These are phyloP conservation scores for Suzukiozyma palmioleophila DNA, from an alignment of 1,139 yeast species.

Conservation along the genomic window DNA sequence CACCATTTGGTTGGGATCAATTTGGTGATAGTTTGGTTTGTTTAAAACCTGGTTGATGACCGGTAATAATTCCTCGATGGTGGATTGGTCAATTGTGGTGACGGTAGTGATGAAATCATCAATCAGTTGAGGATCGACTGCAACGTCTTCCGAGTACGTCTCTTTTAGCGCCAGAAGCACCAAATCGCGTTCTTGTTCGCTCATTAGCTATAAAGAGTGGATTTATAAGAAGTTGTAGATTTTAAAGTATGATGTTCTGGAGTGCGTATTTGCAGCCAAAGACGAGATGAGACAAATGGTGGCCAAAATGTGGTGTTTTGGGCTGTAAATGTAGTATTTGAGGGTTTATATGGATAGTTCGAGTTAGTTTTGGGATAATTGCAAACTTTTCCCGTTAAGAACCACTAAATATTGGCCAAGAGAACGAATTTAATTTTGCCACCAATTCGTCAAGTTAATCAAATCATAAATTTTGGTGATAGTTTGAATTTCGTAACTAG, in stretches of 20 bases:
- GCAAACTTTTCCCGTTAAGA: no score
- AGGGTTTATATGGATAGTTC: no score
- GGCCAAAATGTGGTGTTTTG: no score
- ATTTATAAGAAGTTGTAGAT: background rate
- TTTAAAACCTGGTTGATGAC: slow-evolving; percentile 10
- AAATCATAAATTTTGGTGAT: no score
- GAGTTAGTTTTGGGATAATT: no score
- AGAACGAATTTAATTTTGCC: no score
- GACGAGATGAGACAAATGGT: background rate
- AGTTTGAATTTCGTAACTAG: no score
- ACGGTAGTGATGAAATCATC: slow-evolving; percentile 8
- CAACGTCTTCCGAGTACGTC: background rate
- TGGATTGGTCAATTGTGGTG: slow-evolving; percentile 3
- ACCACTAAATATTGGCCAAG: no score
- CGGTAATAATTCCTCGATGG: slow-evolving; percentile 6
- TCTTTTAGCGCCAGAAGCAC: background rate
- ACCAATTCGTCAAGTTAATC: no score
- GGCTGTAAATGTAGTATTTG: no score
- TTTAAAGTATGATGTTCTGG: background rate
- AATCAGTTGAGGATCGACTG: slow-evolving; percentile 8
- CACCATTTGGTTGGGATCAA: slow-evolving; percentile 20
- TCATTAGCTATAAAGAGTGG: background rate
- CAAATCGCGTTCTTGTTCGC: background rate
- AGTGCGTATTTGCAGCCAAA: slow-evolving; percentile 1
- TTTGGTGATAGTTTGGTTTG: slow-evolving; percentile 12